A percentile compares a stretch with the other conserved stretches of the same genome.
These are phyloP conservation scores for Aegilops tauschii DNA, from an alignment of 176 grass and related monocot genomes.

Conservation along the genomic window DNA sequence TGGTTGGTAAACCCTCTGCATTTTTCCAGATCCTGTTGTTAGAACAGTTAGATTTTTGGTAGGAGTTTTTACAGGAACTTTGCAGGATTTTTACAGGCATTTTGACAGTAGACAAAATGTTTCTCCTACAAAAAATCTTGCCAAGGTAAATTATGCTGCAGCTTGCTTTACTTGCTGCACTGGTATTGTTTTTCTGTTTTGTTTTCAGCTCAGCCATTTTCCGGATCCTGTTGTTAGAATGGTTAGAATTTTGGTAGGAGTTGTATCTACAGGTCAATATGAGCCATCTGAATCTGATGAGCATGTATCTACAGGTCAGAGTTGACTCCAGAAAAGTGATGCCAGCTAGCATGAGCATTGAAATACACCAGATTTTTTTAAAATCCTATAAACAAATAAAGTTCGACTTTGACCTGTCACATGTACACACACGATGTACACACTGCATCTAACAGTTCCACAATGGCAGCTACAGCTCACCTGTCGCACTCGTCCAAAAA, in stretches of 20 bases:
- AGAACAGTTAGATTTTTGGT: no score
- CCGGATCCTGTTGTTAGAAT: no score
- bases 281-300: not conserved
- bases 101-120: no score
- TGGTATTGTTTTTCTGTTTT: no score
- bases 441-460: not conserved
- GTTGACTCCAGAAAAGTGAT: conserved; percentile 21
- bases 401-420: conserved; percentile 14
- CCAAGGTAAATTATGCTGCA: no score
- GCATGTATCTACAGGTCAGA: not conserved
- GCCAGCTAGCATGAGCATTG: conserved; percentile 25
- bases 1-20: conserved; percentile 1
- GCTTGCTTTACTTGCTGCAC: no score
- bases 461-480: conserved; percentile 33
- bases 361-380: not conserved
- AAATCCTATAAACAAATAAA: not conserved
- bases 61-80: no score
- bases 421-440: not conserved
- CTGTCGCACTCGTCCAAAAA: conserved; percentile 26
- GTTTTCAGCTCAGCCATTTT: no score
- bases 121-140: no score
- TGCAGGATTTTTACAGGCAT: no score
- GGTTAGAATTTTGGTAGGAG: no score
- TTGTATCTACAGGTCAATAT: no score
- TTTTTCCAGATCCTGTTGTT: not conserved